These are phyloP conservation scores for Leccinum subfulvum DNA, from an alignment of 1,284 basidiomycete genomes.

Conservation along the genomic window DNA sequence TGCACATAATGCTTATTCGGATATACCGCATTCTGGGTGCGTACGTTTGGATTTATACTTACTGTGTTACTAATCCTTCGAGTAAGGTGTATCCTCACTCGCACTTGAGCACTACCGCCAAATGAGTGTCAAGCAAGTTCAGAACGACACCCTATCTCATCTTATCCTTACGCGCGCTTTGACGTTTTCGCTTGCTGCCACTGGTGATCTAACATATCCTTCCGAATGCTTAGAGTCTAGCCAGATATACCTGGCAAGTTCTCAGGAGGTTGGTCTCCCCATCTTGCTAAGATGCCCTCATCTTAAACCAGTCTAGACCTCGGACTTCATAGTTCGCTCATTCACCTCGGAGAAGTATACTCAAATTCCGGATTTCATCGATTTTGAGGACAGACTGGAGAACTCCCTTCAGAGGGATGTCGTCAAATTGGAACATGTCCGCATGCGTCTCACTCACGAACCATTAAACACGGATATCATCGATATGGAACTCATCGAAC, in stretches of 20 bases:
- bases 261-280: slow-evolving; percentile 57
- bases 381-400: slow-evolving; percentile 74
- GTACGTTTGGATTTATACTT: slow-evolving; percentile 7
- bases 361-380: slow-evolving; percentile 81
- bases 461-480: slow-evolving; percentile 62
- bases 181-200: slow-evolving; percentile 73
- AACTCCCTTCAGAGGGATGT: slow-evolving; percentile 79
- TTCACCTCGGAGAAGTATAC: slow-evolving; percentile 78
- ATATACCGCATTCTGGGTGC: slow-evolving; percentile 77
- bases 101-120: slow-evolving; percentile 75
- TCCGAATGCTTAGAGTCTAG: slow-evolving; percentile 75
- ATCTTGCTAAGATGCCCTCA: slow-evolving; percentile 4
- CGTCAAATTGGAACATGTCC: slow-evolving; percentile 75
- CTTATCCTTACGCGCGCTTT: slow-evolving; percentile 73
- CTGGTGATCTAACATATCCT: slow-evolving; percentile 67
- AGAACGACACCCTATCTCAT: slow-evolving; percentile 83
- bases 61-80: slow-evolving; percentile 4
- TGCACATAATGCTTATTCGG: slow-evolving; percentile 71
- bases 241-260: slow-evolving; percentile 75
- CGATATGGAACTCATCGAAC: slow-evolving; percentile 77
- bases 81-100: slow-evolving; percentile 61
- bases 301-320: slow-evolving; percentile 49
- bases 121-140: slow-evolving; percentile 78
- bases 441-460: slow-evolving; percentile 79
- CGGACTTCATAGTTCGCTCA: slow-evolving; percentile 75